phyloP scores from a whole-genome alignment of 768 basidiomycete genomes.

The Macrolepiota dolichaula region DNA sequence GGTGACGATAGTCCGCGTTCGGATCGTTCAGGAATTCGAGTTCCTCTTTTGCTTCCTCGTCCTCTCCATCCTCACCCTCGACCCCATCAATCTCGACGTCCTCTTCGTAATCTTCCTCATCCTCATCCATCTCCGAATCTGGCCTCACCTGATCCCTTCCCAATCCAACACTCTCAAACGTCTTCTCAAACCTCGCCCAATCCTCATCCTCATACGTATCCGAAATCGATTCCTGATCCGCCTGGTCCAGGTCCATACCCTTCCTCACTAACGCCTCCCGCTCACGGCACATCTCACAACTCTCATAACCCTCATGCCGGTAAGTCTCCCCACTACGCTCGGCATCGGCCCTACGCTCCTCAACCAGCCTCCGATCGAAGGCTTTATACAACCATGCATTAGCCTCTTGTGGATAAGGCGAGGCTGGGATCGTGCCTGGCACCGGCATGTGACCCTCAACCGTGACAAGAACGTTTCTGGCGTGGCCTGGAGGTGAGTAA shows the following conservation, averaged over 20 bases:
- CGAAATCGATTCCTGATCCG: background rate
- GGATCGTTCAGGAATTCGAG: conserved; percentile 20
- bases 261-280: conserved; percentile 18
- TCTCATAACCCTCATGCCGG: background rate
- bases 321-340: conserved; percentile 7
- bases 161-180: conserved; percentile 13
- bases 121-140: conserved; percentile 24
- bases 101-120: conserved; percentile 21
- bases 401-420: conserved; percentile 12
- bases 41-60: conserved; percentile 24
- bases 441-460: background rate
- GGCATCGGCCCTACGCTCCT: background rate
- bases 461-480: background rate
- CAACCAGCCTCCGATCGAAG: conserved; percentile 30
- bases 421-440: background rate
- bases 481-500: background rate
- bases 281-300: conserved; percentile 13
- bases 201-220: conserved; percentile 13
- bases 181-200: conserved; percentile 14
- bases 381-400: conserved; percentile 35
- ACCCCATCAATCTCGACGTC: conserved; percentile 16
- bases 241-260: conserved; percentile 7
- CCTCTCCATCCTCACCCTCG: no score
- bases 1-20: conserved; percentile 7
- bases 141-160: conserved; percentile 10